Conservation (phyloP, 2,329 filamentous ascomycete genomes). For the Arthrobotrys entomopaga region DNA sequence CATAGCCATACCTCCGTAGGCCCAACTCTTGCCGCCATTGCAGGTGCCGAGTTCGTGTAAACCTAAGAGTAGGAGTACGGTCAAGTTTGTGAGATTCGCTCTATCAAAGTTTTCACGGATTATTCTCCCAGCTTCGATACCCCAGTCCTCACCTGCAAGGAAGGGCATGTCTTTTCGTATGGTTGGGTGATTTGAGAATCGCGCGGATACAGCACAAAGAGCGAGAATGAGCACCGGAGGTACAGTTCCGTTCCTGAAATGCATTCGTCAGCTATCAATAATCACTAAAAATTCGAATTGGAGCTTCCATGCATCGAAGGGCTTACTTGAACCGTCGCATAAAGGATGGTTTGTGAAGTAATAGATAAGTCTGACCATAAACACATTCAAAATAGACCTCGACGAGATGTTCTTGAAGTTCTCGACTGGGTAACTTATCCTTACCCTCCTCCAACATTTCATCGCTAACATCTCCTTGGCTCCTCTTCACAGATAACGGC, state of each 20-base stretch:
- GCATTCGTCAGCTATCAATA: slow-evolving; percentile 57
- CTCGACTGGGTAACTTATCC: slow-evolving; percentile 82
- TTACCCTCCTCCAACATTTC: slow-evolving; percentile 82
- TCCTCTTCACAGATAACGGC: slow-evolving; percentile 44
- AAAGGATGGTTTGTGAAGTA: slow-evolving; percentile 96
- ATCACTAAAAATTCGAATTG: background rate
- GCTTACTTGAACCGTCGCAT: slow-evolving; percentile 82
- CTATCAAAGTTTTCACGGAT: slow-evolving; percentile 88
- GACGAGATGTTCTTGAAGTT: slow-evolving; percentile 90
- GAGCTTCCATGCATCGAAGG: too few species aligned
- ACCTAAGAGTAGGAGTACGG: slow-evolving; percentile 85
- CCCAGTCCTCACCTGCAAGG: slow-evolving; percentile 94
- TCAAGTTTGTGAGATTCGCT: slow-evolving; percentile 95
- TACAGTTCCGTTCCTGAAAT: slow-evolving; percentile 74
- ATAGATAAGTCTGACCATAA: slow-evolving; percentile 92
- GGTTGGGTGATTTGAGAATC: slow-evolving; percentile 89
- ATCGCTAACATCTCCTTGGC: slow-evolving; percentile 61
- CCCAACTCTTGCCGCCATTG: slow-evolving; percentile 95
- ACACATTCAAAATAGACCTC: slow-evolving; percentile 96
- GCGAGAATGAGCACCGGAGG: slow-evolving; percentile 93
- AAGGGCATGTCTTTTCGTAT: slow-evolving; percentile 78
- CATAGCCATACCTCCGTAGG: slow-evolving; percentile 91
- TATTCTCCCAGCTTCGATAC: slow-evolving; percentile 84
- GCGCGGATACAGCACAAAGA: slow-evolving; percentile 92
- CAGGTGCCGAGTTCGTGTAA: slow-evolving; percentile 97